Conservation (phyloP, 305 asterid species). For the Rubia tinctorum region DNA sequence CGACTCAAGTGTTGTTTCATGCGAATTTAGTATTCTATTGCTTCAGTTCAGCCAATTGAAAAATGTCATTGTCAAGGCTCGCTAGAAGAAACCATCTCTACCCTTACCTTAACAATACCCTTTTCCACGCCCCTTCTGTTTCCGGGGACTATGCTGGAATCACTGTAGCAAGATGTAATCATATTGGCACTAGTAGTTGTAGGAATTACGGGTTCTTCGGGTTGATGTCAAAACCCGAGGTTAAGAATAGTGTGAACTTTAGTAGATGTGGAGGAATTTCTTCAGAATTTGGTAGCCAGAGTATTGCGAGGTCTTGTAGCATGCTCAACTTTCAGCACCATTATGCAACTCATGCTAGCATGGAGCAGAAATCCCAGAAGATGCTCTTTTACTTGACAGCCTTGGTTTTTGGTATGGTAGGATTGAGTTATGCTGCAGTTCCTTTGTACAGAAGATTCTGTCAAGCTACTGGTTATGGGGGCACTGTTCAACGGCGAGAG, state of each 20-base stretch:
- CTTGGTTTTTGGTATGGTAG: conserved; percentile 88
- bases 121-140: conserved; percentile 25
- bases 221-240: conserved; percentile 31
- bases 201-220: conserved; percentile 28
- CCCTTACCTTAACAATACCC: conserved; percentile 25
- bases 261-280: conserved; percentile 15
- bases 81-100: conserved; percentile 36
- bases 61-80: conserved; percentile 52
- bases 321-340: conserved; percentile 32
- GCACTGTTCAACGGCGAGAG: conserved; percentile 90
- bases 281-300: conserved; percentile 25
- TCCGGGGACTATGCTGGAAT: conserved; percentile 45
- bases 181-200: conserved; percentile 6
- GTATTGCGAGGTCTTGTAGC: conserved; percentile 25
- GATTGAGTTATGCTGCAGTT: conserved; percentile 92
- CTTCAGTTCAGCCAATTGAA: not conserved
- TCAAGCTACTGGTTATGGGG: conserved; percentile 98
- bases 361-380: conserved; percentile 73
- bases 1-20: conserved; percentile 33
- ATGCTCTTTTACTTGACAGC: conserved; percentile 83
- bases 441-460: conserved; percentile 92
- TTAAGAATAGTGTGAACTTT: conserved; percentile 29
- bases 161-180: too few relatives aligned
- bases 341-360: conserved; percentile 46
- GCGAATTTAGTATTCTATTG: conserved; percentile 7